These are phyloP conservation scores for Starmerella ratchasimensis DNA, from an alignment of 805 yeast species.

Conservation along the genomic window DNA sequence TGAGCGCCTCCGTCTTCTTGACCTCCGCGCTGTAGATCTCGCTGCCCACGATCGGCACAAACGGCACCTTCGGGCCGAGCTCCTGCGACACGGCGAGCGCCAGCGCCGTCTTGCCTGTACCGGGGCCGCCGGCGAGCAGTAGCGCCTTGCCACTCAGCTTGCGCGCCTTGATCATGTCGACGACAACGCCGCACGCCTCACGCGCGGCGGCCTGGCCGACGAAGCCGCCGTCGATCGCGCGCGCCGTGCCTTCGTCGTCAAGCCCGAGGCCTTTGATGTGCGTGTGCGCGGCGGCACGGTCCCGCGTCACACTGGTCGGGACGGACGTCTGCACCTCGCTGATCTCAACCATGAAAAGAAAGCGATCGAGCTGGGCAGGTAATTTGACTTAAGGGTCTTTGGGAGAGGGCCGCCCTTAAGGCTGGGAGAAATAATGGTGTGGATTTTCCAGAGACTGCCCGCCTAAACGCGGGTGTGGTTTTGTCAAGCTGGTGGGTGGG, in stretches of 20 bases:
- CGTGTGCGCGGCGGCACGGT: conserved; percentile 88
- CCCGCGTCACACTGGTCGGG: conserved; percentile 31
- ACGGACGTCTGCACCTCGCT: conserved; percentile 51
- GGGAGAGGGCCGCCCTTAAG: too few relatives aligned
- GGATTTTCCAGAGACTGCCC: too few relatives aligned
- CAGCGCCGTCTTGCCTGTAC: conserved; percentile 95
- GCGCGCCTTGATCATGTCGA: conserved; percentile 81
- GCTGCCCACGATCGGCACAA: conserved; percentile 91
- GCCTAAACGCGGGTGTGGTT: too few relatives aligned
- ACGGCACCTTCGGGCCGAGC: conserved; percentile 93
- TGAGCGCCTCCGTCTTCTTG: conserved; percentile 87
- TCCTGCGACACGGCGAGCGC: conserved; percentile 94
- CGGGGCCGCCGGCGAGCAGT: conserved; percentile 92
- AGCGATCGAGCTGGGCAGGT: too few relatives aligned
- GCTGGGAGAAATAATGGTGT: not conserved
- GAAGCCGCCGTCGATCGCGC: conserved; percentile 75
- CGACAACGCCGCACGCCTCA: conserved; percentile 84
- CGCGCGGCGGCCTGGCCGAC: conserved; percentile 61
- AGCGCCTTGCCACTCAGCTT: conserved; percentile 95
- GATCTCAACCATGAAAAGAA: conserved; percentile 68
- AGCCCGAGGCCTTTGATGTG: conserved; percentile 91
- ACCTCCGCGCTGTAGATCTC: conserved; percentile 94
- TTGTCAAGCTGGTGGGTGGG: too few relatives aligned
- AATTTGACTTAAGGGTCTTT: too few relatives aligned
- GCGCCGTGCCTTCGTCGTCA: conserved; percentile 79